A percentile compares a stretch with the other conserved stretches of the same genome.
Evolutionary conservation across 305 asterid species (phyloP).

Genomic region (Fraxinus ornus): DNA sequence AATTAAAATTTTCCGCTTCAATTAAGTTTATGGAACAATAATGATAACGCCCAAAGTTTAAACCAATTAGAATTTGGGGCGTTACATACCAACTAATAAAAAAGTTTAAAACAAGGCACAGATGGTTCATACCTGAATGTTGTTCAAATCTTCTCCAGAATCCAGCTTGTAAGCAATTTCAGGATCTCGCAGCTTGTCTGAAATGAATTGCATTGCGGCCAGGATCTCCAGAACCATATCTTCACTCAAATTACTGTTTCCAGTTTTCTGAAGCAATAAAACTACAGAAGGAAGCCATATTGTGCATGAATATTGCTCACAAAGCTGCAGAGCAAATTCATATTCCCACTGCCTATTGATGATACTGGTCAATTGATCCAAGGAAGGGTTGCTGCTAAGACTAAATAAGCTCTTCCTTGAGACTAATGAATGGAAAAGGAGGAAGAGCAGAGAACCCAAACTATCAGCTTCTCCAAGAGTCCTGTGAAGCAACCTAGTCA

Average conservation of each 20-base stretch:
- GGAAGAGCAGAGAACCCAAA: constrained; percentile 75
- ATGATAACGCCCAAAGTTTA: not conserved
- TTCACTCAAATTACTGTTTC: constrained; percentile 38
- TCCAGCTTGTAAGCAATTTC: constrained; percentile 69
- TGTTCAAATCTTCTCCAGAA: constrained; percentile 51
- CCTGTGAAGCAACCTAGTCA: constrained; percentile 55
- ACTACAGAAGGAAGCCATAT: constrained; percentile 79
- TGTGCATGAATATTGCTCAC: constrained; percentile 72
- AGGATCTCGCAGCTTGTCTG: constrained; percentile 78
- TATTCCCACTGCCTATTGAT: constrained; percentile 74
- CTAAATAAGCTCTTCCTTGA: constrained; percentile 44
- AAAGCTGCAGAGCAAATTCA: constrained; percentile 58
- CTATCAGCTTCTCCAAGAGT: constrained; percentile 72
- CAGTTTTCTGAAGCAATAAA: constrained; percentile 56
- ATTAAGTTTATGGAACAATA: no score
- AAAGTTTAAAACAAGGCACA: not conserved
- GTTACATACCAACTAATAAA: not conserved
- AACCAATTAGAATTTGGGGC: no score
- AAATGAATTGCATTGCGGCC: constrained; percentile 57
- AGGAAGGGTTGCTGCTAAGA: constrained; percentile 37
- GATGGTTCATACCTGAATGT: constrained; percentile 59
- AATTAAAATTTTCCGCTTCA: no score
- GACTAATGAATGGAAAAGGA: constrained; percentile 62
- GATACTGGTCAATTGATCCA: constrained; percentile 37
- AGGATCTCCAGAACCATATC: constrained; percentile 50